phyloP scores from a whole-genome alignment of 2,329 filamentous ascomycete species.

The Dichotomopilus funicola region DNA sequence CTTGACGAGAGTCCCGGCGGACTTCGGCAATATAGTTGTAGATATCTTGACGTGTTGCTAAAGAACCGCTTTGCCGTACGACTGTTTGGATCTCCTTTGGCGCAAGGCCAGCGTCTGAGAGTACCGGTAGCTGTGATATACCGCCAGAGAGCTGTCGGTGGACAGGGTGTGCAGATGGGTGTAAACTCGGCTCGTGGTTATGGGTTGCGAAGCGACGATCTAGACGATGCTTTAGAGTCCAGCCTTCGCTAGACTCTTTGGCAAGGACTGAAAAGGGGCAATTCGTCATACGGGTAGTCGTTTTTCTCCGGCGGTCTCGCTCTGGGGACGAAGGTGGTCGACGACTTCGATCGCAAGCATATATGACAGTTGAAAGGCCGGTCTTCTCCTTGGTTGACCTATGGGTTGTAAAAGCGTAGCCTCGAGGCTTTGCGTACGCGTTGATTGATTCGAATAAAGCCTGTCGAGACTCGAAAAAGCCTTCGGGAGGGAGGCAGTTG shows the following conservation, averaged over 20 bases:
- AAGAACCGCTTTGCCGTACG: neutral
- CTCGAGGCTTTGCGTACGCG: neutral
- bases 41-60: slow-evolving; percentile 2
- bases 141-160: neutral
- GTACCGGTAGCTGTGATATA: neutral
- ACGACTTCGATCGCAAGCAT: neutral
- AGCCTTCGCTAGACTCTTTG: neutral
- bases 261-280: slow-evolving; percentile 5
- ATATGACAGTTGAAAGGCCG: neutral
- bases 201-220: neutral
- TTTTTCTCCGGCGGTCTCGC: neutral
- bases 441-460: slow-evolving; percentile 6
- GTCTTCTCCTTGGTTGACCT: neutral
- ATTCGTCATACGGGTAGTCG: neutral
- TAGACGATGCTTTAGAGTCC: slow-evolving; percentile 1
- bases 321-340: neutral
- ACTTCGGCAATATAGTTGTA: slow-evolving; percentile 1
- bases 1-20: neutral
- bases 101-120: neutral
- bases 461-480: neutral
- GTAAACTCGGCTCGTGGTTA: slow-evolving; percentile 1
- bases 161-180: neutral
- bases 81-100: neutral
- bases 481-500: slow-evolving; percentile 5
- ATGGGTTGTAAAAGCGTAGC: neutral